Evolutionary conservation across 2,329 filamentous ascomycete species (phyloP).

Genomic region (Eutypa lata): DNA sequence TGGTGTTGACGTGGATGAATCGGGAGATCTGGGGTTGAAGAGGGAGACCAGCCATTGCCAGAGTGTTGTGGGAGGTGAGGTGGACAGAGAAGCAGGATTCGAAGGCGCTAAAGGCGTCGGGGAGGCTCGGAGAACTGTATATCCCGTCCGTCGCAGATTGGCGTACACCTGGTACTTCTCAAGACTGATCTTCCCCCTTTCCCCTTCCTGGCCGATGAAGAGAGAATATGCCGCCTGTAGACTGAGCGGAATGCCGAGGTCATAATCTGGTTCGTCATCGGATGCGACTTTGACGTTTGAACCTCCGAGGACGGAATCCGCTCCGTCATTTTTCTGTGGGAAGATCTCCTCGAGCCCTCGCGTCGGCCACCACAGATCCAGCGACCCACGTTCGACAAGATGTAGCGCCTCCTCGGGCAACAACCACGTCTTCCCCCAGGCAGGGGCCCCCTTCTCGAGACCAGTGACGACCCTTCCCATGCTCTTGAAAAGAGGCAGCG

Average conservation of each 20-base stretch:
- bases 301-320: not conserved
- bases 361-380: constrained; percentile 83
- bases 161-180: constrained; percentile 88
- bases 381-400: constrained; percentile 78
- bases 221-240: constrained; percentile 86
- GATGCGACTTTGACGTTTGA: not conserved
- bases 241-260: constrained; percentile 76
- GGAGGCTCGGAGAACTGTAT: constrained; percentile 72
- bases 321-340: constrained; percentile 30
- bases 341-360: constrained; percentile 48
- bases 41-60: constrained; percentile 55
- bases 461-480: constrained; percentile 65
- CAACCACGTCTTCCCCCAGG: constrained; percentile 70
- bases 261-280: constrained; percentile 39
- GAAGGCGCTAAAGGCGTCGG: constrained; percentile 18
- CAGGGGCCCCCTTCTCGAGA: constrained; percentile 50
- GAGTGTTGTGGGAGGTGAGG: constrained; percentile 26
- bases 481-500: constrained; percentile 69
- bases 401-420: constrained; percentile 90
- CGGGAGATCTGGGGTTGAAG: constrained; percentile 22
- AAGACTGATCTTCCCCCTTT: constrained; percentile 59
- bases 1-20: constrained; percentile 1
- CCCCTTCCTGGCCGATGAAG: constrained; percentile 69
- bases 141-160: constrained; percentile 78
- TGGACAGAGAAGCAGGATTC: constrained; percentile 5